These are phyloP conservation scores for Mycena chlorophos DNA, from an alignment of 768 basidiomycete genomes.

Conservation along the genomic window DNA sequence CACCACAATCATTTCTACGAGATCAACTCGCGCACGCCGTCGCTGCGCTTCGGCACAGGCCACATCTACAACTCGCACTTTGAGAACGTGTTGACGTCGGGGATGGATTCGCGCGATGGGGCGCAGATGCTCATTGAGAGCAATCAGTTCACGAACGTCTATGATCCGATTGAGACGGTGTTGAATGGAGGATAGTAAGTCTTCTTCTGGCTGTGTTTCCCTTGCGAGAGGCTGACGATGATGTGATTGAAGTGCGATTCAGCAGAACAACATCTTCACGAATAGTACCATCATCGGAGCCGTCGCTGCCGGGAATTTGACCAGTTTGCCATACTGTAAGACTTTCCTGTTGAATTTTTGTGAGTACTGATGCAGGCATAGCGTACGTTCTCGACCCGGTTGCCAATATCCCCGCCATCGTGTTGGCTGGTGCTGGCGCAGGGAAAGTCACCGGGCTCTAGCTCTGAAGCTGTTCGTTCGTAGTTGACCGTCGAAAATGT, in stretches of 20 bases:
- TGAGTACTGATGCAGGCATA: no score
- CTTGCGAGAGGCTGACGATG: neutral
- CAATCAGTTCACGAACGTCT: constrained; percentile 19
- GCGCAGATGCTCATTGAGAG: constrained; percentile 18
- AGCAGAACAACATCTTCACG: constrained; percentile 17
- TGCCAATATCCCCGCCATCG: constrained; percentile 2
- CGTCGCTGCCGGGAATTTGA: constrained; percentile 15
- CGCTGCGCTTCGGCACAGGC: constrained; percentile 19
- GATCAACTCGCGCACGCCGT: constrained; percentile 22
- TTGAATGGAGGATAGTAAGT: constrained; percentile 20
- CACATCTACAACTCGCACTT: constrained; percentile 21
- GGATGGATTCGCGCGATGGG: constrained; percentile 17
- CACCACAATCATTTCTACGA: constrained; percentile 21
- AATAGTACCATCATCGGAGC: constrained; percentile 9
- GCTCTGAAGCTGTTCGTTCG: neutral
- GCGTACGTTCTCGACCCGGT: constrained; percentile 18
- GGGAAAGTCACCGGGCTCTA: constrained; percentile 16
- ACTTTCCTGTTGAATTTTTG: no score
- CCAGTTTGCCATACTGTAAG: constrained; percentile 12
- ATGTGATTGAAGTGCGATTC: constrained; percentile 3
- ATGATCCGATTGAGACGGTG: constrained; percentile 17
- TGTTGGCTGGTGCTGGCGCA: constrained; percentile 15
- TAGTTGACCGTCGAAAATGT: no score
- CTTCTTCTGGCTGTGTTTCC: neutral
- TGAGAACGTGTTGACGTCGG: constrained; percentile 10